Base-by-base conservation (phyloP, 176 grass and related monocot species). In the Zea mays region DNA sequence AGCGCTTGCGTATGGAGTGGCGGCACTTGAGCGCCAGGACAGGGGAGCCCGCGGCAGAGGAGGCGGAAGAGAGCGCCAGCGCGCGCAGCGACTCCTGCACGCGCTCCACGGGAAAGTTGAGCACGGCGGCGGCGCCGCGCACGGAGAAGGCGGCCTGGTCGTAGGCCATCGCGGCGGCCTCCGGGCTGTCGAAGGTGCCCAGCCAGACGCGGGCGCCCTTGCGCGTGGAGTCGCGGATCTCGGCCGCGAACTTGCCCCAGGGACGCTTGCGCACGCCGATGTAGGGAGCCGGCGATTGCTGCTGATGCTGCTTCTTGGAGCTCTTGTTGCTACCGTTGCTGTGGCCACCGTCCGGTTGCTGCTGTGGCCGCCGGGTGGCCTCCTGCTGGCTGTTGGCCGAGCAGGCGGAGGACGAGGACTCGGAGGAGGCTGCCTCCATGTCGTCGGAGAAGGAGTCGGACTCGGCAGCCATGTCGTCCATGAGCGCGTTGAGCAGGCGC, bases 91-190 rank as follows among this genome's bases (percentile, higher is more conserved):
- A 97, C 71, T 93, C 93, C 71, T 85, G 77, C 17, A 97, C 93
- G 27, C 73, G 60, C 37, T 91, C 81, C 35, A 91, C 72, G 10
- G 93, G 90, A 72, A 91, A 93, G 55, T 97, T 97, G 74, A 97
- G 90, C 6, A 93, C 81, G 12, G 93, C 90, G 6, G 85, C 77
- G 81, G 78, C 63, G 3, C 93, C 93, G 8, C 93, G 85, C 57
- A 91, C 90, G 48, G 93, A 90, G 68, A 97, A 86, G 58, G 93
- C 93, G 4, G 90, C 93, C 75, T 97, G 90, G 76, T 97, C 93
- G 69, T 97, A 97, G 17, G 93, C 90, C 74, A 97, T 67, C 47
- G 93, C 93, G 0, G 93, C 90, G 0, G 83, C 88, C 84, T 97
- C 90, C 1, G 90, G 85, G 51, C 69, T 91, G 56, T 86, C 86